Evolutionary conservation across 441 rosid genomes (phyloP), one percentile per base, ranked within the genome.

Genomic region (Populus hybrid): DNA sequence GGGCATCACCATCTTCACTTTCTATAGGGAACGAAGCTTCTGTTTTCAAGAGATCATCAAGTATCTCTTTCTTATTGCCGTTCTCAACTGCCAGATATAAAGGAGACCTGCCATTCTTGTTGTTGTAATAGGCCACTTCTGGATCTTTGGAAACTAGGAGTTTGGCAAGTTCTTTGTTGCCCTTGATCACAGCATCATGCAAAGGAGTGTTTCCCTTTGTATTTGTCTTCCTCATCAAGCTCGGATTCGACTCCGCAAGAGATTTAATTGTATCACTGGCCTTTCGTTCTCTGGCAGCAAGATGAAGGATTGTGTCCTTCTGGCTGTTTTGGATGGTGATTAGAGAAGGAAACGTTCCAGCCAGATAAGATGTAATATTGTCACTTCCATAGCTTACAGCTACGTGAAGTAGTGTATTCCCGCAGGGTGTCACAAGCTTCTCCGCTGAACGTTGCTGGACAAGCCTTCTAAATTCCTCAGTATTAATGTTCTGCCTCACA

Each of bases 1-100:
- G 14, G 36, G 36, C 8, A 18, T 67, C n/a, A 8, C 36, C 18
- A 32, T 5, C n/a, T 2, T 38, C 12, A 0, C 36, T 67, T 10
- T 16, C 14, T 67, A 10, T 67, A 6, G n/a, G 66, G 1, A 61
- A 1, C 10, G 66, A 20, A 61, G n/a, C 24, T 6, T 1, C 0
- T 3, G 0, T 3, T 10, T 30, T 8, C 34, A 67, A 32, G 16
- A 67, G 70, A 67, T 5, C 26, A 28, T 8, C 18, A 6, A 67
- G 38, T 16, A 67, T 26, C 7, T 0, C 1, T 0, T 32, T 0
- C 12, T 16, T 32, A 0, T n/a, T 1, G 30, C 4, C 36, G 2
- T 77, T 61, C 7, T 38, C 42, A 2, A 40, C 75, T 8, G 79
- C 75, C 32, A 77, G 38, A 36, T 21, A 70, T 20, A 77, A 40